Evolutionary conservation across 805 yeast species (phyloP), one percentile per base, ranked within the genome.

Genomic region (Yarrowia sp.): DNA sequence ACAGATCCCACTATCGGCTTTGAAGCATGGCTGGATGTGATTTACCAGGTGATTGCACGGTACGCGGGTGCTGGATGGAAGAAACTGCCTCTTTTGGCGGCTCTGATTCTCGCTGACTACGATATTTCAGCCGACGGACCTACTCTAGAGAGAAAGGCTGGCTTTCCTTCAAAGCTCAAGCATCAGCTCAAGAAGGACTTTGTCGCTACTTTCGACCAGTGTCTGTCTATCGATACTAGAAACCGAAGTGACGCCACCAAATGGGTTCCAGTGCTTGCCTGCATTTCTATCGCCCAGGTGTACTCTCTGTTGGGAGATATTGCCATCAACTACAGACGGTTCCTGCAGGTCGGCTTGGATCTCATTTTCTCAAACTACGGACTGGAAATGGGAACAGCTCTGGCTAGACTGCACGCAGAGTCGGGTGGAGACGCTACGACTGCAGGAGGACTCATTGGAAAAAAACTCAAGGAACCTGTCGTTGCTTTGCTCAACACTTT

Each of bases 1-100:
- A 67, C 73, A 1, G 68, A 70, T 47, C 74, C 74, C 32, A 68
- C 73, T 7, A 64, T 72, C 14, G 45, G 64, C 10, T 67, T 66
- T 10, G 63, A 64, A 9, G 66, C 50, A 1, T 72, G 73, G 72
- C 41, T 65, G 1, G 61, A 61, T 11, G 38, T 33, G 9, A 45
- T 71, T 4, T 17, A 69, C 15, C 18, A 38, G 8, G 66, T 64
- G 3, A 60, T 66, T 36, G 63, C 65, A 4, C 22, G 57, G 15
- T 48, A 53, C 7, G 48, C 41, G 3, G 33, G 39, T 2, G 45
- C 67, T 8, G 62, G 38, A 4, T 71, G 74, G 73, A 65, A 68
- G 47, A 50, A 61, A 6, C 35, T 69, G 13, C 71, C 72, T 2
- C 14, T 70, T 1, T 61, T 68, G 36, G 65, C 66, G 3, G 72